These are phyloP conservation scores for Candida andamanensis DNA, from an alignment of 805 yeast genomes.

Conservation along the genomic window DNA sequence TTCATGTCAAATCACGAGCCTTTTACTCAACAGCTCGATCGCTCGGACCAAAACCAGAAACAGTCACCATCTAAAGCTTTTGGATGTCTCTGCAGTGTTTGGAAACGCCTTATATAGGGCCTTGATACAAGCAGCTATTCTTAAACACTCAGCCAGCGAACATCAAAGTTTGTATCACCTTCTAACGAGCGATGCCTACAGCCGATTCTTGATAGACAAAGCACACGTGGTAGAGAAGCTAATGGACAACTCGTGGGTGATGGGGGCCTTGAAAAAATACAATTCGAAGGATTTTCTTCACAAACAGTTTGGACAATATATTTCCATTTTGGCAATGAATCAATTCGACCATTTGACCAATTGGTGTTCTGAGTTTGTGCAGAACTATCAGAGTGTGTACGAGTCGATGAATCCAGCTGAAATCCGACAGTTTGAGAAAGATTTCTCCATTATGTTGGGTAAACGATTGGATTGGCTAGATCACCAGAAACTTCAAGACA, in stretches of 20 bases:
- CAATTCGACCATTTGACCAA: slow-evolving; percentile 4
- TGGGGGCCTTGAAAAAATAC: slow-evolving; percentile 4
- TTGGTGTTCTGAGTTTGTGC: slow-evolving; percentile 11
- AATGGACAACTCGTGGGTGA: slow-evolving; percentile 4
- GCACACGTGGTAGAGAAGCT: slow-evolving; percentile 3
- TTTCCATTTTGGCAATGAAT: slow-evolving; percentile 9
- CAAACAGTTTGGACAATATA: slow-evolving; percentile 15
- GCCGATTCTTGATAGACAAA: slow-evolving; percentile 12
- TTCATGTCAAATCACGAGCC: not conserved
- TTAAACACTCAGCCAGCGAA: slow-evolving; percentile 2
- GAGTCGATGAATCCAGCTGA: slow-evolving; percentile 11
- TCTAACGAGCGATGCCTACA: slow-evolving; percentile 9
- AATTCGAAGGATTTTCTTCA: slow-evolving; percentile 2
- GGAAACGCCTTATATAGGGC: slow-evolving; percentile 6
- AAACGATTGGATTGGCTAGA: not conserved
- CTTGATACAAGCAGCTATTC: slow-evolving; percentile 3
- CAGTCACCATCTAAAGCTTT: not conserved
- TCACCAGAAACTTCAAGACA: not conserved
- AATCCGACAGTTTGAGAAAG: slow-evolving; percentile 8
- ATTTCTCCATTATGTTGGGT: not conserved
- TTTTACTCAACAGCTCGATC: not conserved
- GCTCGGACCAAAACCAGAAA: too few species aligned
- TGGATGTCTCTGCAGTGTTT: not conserved
- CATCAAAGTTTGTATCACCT: slow-evolving; percentile 3
- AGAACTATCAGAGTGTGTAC: slow-evolving; percentile 8